phyloP scores from a whole-genome alignment of 1,139 yeast genomes.

The Saccharomyces hybrid region DNA sequence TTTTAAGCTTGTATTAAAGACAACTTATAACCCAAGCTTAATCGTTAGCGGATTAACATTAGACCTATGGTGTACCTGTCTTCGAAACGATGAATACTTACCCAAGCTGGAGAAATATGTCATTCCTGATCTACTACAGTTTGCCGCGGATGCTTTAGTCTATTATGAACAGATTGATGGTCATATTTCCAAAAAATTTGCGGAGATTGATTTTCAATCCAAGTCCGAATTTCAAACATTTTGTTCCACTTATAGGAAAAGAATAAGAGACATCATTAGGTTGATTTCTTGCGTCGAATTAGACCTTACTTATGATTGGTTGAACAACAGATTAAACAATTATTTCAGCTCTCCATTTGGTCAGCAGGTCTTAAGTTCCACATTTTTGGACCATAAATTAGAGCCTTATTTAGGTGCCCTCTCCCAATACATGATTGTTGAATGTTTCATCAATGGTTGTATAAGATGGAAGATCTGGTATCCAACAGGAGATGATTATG shows the following conservation, averaged over 20 bases:
- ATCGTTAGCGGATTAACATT: constrained; percentile 86
- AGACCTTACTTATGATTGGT: constrained; percentile 73
- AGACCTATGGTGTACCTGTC: constrained; percentile 89
- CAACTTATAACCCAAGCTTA: constrained; percentile 77
- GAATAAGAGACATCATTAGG: constrained; percentile 85
- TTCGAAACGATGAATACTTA: constrained; percentile 67
- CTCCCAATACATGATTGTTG: constrained; percentile 79
- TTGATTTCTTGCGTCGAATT: constrained; percentile 82
- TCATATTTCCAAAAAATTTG: constrained; percentile 52
- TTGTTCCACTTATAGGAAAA: constrained; percentile 69
- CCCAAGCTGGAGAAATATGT: constrained; percentile 38
- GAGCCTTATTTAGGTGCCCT: constrained; percentile 72
- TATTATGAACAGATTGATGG: constrained; percentile 66
- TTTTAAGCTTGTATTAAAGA: constrained; percentile 63
- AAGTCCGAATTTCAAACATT: constrained; percentile 73
- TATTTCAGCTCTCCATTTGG: constrained; percentile 77
- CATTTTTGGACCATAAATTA: constrained; percentile 45
- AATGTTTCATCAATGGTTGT: constrained; percentile 84
- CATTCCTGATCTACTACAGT: constrained; percentile 60
- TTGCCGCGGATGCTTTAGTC: constrained; percentile 70
- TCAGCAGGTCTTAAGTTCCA: constrained; percentile 48
- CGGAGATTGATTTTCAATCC: constrained; percentile 83
- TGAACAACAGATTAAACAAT: constrained; percentile 60
- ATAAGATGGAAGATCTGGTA: constrained; percentile 98
- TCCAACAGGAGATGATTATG: constrained; percentile 48